phyloP scores from a whole-genome alignment of 1,284 basidiomycete species.

The Ganoderma meredithae region DNA sequence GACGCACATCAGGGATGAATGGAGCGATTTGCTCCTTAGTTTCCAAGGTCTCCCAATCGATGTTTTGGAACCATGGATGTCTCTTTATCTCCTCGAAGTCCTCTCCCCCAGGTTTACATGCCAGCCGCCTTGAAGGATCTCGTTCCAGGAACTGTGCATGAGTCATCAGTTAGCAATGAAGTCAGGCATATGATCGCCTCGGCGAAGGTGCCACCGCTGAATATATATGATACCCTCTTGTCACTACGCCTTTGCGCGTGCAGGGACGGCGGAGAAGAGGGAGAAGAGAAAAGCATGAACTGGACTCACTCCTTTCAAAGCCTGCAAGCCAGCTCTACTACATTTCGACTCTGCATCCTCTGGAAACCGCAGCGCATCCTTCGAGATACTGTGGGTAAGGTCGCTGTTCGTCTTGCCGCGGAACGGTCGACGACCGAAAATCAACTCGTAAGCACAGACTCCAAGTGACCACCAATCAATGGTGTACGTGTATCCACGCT shows the following conservation, averaged over 20 bases:
- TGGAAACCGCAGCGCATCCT: conserved; percentile 78
- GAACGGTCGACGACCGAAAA: conserved; percentile 93
- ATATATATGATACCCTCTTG: background rate
- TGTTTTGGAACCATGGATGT: conserved; percentile 87
- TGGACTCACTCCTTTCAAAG: conserved; percentile 68
- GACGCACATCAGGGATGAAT: conserved; percentile 90
- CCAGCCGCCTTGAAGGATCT: conserved; percentile 83
- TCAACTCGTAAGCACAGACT: conserved; percentile 90
- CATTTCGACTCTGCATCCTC: conserved; percentile 81
- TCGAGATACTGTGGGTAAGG: conserved; percentile 88
- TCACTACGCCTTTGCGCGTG: background rate
- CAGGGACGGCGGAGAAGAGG: background rate
- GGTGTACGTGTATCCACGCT: conserved; percentile 86
- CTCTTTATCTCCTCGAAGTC: conserved; percentile 80
- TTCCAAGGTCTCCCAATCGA: conserved; percentile 90
- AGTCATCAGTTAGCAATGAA: conserved; percentile 23
- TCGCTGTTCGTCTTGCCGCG: conserved; percentile 91
- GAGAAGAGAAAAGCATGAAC: conserved; percentile 2
- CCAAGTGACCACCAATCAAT: conserved; percentile 99
- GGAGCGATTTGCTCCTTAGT: conserved; percentile 84
- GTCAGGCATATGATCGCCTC: background rate
- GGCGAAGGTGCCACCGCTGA: background rate
- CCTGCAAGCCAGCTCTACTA: conserved; percentile 68
- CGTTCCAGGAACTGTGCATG: conserved; percentile 79
- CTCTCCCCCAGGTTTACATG: conserved; percentile 82